Evolutionary conservation across 306 rosid genomes (phyloP).

Genomic region (Vigna reflexopilosa): DNA sequence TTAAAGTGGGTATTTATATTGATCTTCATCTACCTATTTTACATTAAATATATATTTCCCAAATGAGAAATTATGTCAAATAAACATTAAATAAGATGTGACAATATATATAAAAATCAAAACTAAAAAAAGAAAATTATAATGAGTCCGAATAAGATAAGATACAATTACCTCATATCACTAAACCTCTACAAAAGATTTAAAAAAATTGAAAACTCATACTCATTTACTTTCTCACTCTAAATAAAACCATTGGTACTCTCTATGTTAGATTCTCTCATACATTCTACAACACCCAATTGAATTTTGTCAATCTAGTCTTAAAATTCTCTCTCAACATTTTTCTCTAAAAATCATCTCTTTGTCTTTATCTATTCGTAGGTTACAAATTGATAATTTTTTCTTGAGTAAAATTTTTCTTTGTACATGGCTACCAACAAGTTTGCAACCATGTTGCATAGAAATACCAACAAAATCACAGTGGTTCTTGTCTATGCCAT

Average conservation of each 20-base stretch:
- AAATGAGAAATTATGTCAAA: not conserved
- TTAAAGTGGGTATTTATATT: no score
- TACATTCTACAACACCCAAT: not conserved
- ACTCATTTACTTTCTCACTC: not conserved
- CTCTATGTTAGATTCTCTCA: not conserved
- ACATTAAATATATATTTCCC: no score
- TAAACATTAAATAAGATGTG: no score
- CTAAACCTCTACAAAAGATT: not conserved
- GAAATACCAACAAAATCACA: constrained; percentile 7
- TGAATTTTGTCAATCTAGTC: constrained; percentile 1
- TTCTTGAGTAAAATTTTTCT: not conserved
- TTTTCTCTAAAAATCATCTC: not conserved
- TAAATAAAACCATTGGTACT: not conserved
- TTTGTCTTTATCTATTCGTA: not conserved
- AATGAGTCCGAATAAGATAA: not conserved
- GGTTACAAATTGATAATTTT: not conserved
- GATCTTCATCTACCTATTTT: no score
- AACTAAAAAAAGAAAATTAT: no score
- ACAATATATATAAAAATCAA: no score
- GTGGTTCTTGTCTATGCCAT: constrained; percentile 1
- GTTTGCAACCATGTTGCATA: constrained; percentile 10
- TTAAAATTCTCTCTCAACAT: not conserved
- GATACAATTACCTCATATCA: not conserved
- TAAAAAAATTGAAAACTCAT: not conserved
- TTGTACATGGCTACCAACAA: constrained; percentile 7